phyloP scores from a whole-genome alignment of 1,284 basidiomycete species.

The Boletus smithii region DNA sequence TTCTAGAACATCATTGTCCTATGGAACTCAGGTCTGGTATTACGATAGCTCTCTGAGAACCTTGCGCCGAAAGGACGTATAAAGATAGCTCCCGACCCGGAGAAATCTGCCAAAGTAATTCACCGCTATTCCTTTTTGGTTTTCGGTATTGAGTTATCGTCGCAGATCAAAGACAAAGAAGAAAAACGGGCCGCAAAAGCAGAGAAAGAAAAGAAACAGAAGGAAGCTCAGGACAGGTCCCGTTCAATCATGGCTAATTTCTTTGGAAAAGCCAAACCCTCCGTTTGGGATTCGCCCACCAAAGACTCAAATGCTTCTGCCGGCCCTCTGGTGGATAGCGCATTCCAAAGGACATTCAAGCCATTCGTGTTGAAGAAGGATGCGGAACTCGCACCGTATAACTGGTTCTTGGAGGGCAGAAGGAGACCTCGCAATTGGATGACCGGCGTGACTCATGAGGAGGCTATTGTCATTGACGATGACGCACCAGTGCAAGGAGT shows the following conservation, averaged over 20 bases:
- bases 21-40: neutral
- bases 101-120: slow-evolving; percentile 59
- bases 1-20: neutral
- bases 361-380: slow-evolving; percentile 76
- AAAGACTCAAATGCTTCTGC: slow-evolving; percentile 36
- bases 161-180: slow-evolving; percentile 61
- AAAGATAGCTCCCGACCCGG: slow-evolving; percentile 54
- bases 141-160: slow-evolving; percentile 6
- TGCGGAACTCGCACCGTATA: slow-evolving; percentile 64
- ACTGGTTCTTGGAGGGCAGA: slow-evolving; percentile 53
- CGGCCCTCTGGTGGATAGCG: slow-evolving; percentile 47
- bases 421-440: slow-evolving; percentile 26
- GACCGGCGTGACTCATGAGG: slow-evolving; percentile 31
- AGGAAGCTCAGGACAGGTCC: slow-evolving; percentile 65
- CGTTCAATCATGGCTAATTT: slow-evolving; percentile 73
- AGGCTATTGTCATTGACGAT: slow-evolving; percentile 55
- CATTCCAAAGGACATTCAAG: slow-evolving; percentile 73
- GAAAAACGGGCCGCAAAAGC: slow-evolving; percentile 61
- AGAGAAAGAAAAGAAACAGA: slow-evolving; percentile 59
- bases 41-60: slow-evolving; percentile 20
- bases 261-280: slow-evolving; percentile 58
- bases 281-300: slow-evolving; percentile 29
- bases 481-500: slow-evolving; percentile 32
- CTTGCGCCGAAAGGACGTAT: slow-evolving; percentile 33
- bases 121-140: neutral